Evolutionary conservation across 1,284 basidiomycete genomes (phyloP).

Genomic region (Sutorius eximius): DNA sequence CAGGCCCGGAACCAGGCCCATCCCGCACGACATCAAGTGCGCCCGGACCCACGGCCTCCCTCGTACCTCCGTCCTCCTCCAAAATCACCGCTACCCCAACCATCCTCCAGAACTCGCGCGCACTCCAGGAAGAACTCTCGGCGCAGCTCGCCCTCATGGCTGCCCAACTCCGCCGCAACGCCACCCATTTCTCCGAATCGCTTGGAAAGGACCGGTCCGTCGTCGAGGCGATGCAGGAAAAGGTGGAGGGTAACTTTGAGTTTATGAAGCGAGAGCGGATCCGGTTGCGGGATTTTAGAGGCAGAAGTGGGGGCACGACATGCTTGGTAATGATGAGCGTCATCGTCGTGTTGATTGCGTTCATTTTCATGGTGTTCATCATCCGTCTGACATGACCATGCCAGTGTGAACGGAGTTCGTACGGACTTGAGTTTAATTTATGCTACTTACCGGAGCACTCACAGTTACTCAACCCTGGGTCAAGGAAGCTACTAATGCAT

Average conservation of each 20-base stretch:
- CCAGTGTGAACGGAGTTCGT: constrained; percentile 5
- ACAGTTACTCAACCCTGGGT: too few relatives aligned
- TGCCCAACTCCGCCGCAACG: constrained; percentile 71
- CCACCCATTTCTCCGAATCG: constrained; percentile 64
- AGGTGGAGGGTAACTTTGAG: constrained; percentile 70
- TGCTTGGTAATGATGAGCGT: constrained; percentile 67
- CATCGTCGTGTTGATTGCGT: constrained; percentile 57
- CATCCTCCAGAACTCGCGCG: constrained; percentile 56
- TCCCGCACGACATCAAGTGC: constrained; percentile 22
- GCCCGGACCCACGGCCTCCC: constrained; percentile 20
- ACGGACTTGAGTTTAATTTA: constrained; percentile 3
- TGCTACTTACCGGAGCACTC: background rate
- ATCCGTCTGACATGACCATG: constrained; percentile 57
- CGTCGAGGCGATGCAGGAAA: constrained; percentile 59
- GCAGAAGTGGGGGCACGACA: constrained; percentile 69
- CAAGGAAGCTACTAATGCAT: constrained; percentile 5
- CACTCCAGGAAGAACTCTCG: constrained; percentile 70
- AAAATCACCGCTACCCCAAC: constrained; percentile 42
- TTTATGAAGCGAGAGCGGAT: constrained; percentile 65
- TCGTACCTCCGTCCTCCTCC: constrained; percentile 34
- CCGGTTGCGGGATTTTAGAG: constrained; percentile 61
- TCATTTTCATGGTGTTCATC: constrained; percentile 69
- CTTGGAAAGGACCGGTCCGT: constrained; percentile 66
- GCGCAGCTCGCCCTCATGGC: constrained; percentile 78
- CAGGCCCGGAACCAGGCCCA: background rate